Conservation (phyloP, 257 asterid genomes). For the Solanum corneliomulleri region DNA sequence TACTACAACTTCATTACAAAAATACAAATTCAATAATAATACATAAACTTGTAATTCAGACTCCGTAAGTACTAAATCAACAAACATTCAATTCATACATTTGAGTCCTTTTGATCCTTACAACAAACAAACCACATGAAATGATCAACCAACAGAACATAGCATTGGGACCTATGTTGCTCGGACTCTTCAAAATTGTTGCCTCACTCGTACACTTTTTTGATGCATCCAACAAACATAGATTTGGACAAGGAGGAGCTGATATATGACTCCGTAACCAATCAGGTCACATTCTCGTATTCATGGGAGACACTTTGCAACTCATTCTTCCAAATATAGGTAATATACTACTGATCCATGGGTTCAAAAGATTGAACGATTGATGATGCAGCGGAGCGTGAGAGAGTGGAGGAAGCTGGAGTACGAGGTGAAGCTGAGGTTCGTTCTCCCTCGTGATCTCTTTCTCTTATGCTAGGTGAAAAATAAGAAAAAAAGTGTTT, state of each 20-base stretch:
- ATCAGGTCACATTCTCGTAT: no score
- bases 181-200: not conserved
- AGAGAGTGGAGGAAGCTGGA: not conserved
- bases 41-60: no score
- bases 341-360: not conserved
- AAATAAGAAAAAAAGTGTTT: not conserved
- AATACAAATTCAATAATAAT: no score
- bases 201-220: not conserved
- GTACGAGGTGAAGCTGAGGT: not conserved
- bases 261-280: not conserved
- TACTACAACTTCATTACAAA: no score
- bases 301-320: not conserved
- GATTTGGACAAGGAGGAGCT: not conserved
- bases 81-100: no score
- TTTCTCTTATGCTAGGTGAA: not conserved
- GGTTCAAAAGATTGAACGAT: not conserved
- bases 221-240: not conserved
- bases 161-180: not conserved
- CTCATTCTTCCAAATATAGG: not conserved
- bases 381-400: not conserved
- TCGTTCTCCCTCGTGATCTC: not conserved
- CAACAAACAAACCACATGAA: not conserved
- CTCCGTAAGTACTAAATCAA: no score
- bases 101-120: no score
- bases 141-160: no score